Evolutionary conservation across 345 rosid genomes (phyloP), one percentile per base, ranked within the genome.

Genomic region (Gynandropsis gynandra): DNA sequence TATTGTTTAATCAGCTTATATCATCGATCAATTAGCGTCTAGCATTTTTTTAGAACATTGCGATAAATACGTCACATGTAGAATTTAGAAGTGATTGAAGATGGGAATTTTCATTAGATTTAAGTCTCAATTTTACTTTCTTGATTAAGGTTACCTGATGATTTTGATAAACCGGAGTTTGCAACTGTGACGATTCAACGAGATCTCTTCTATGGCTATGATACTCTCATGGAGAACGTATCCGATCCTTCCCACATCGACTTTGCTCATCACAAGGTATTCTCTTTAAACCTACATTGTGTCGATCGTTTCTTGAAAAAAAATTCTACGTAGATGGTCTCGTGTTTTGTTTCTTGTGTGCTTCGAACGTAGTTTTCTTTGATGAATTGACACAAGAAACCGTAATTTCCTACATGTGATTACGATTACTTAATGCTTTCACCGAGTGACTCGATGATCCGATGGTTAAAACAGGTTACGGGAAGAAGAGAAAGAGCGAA

Each of bases 401-500:
- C n/a, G n/a, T n/a, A n/a, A n/a, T n/a, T n/a, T n/a, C n/a, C n/a
- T 34, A 24, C 29, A 24, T 24, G 29, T 5, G 2, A 24, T 2
- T 24, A 24, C 29, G 29, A 24, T 24, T 24, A 5, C 29, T 24
- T 24, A 5, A 24, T 2, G 29, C 29, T 24, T 24, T 24, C 29
- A 24, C 5, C 29, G 29, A 24, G 29, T 52, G 4, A 52, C 8
- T 1, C 1, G 36, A 51, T 38, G 33, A 7, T 49, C 48, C 16
- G 10, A 5, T 42, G 44, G 56, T 50, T 42, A 18, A 4, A 58
- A 40, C 75, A 87, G 98, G 98, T 87, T 44, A 87, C 98, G 6
- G 96, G 98, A 61, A 92, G 96, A 76, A 85, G 96, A 66, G 98
- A 92, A 48, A 68, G 93, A 76, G 98, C 96, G n/a, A 92, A 87